Evolutionary conservation across 2,329 filamentous ascomycete species (phyloP), one percentile per base, ranked within the genome.

Genomic region (Xylaria sp.): DNA sequence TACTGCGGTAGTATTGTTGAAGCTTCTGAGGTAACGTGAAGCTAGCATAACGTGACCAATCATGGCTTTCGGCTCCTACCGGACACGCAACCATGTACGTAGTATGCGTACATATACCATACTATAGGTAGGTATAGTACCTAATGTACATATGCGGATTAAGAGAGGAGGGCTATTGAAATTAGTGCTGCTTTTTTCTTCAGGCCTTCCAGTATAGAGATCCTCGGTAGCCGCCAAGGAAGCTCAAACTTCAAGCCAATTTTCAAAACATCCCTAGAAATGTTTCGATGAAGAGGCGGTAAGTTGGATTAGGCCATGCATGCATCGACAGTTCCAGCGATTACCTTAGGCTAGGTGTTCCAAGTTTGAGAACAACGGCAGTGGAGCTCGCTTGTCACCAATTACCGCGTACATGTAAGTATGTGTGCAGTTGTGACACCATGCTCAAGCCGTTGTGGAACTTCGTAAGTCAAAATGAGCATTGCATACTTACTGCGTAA

Each of bases 141-240:
- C n/a, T n/a, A n/a, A n/a, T n/a, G n/a, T n/a, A n/a, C n/a, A n/a
- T n/a, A n/a, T n/a, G n/a, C n/a, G n/a, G n/a, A n/a, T n/a, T n/a
- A n/a, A n/a, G n/a, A n/a, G n/a, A n/a, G n/a, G n/a, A n/a, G n/a
- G n/a, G n/a, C n/a, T n/a, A n/a, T n/a, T n/a, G n/a, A n/a, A n/a
- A n/a, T n/a, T n/a, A n/a, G n/a, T n/a, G n/a, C n/a, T n/a, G n/a
- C n/a, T n/a, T 17, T 3, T 31, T 49, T 31, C 5, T 15, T 11
- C 4, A 50, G 47, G 25, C 13, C n/a, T n/a, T 15, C n/a, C n/a
- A n/a, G 7, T 27, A 59, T 11, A 25, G 42, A 36, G 29, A 9
- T 3, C n/a, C 27, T 57, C 44, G 7, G 20, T 53, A 17, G 22
- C 45, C 36, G 53, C 53, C 51, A 62, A 62, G 53, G 25, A 49